Base-by-base conservation (phyloP, 305 asterid species). In the Ruellia speciosa region DNA sequence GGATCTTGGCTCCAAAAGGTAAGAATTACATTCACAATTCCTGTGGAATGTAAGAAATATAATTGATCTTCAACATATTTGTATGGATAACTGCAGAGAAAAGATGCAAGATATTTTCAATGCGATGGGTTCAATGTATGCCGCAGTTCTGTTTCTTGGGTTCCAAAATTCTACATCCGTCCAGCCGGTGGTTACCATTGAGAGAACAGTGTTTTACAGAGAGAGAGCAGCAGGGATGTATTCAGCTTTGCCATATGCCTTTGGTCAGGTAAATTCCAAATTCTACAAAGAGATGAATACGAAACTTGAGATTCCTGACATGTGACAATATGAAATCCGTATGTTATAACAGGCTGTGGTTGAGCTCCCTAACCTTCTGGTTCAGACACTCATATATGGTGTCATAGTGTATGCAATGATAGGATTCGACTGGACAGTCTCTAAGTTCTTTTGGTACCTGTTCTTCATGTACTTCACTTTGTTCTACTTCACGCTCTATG, bases 171-270 rank as follows among this genome's bases (percentile, higher is more conserved):
- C 81, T 5, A 56, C 90, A 19, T 58, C 95, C 0, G 95, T 90
- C 35, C 97, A 90, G 66, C 97, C 97, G 4, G 83, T 90, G 16
- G 84, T 90, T 9, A 84, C 94, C 0, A 59, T 82, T 13, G 97
- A 90, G 70, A 75, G 97, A 76, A 87, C 94, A 3, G 96, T 90
- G 8, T 86, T 84, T 63, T 90, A 87, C 60, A 74, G 97, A 63
- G 97, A 87, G 74, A 75, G 83, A 65, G 95, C 94, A 0, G 94
- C 94, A 8, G 95, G 97, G 55, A 81, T 89, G 95, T 90, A 82
- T 60, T 87, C 94, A 0, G 87, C 97, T 62, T 63, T 87, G 57
- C 96, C 97, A 0, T 90, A 90, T 68, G 97, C 97, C 33, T 78
- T 90, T 18, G 93, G 83, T 54, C 97, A 90, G 94, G 95, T 84